Evolutionary conservation across 2,329 filamentous ascomycete genomes (phyloP), one percentile per base, ranked within the genome.

Genomic region (Apiospora saccharicola): DNA sequence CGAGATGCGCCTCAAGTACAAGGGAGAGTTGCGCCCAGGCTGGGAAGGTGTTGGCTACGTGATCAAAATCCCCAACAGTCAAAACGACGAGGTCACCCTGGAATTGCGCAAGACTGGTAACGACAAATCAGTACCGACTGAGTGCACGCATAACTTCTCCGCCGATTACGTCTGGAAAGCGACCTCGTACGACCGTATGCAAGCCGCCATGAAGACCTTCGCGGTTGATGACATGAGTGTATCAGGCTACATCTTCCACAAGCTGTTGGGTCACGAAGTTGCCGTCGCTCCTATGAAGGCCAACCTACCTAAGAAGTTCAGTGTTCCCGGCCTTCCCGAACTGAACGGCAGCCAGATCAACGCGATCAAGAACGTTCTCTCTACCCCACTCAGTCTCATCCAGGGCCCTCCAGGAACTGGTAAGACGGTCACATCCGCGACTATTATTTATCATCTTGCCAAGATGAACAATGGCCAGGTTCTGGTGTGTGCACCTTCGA

Each of bases 141-240:
- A 99, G 79, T 96, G 96, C 82, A 98, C 96, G 0, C 94, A 97
- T 84, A 98, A 98, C 82, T 99, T 99, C 84, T 98, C 95, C 22
- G 96, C 96, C 76, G 96, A 99, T 82, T 99, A 99, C 80, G 96
- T 99, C 71, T 99, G 96, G 96, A 99, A 99, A 82, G 96, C 97
- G 19, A 99, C 97, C 0, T 98, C 96, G 0, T 99, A 99, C 81
- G 96, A 99, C 80, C 95, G 96, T 75, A 99, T 99, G 96, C 96
- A 99, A 82, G 91, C 95, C 76, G 97, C 96, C 71, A 98, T 99
- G 96, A 98, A 98, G 87, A 98, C 94, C 0, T 99, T 99, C 81
- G 96, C 96, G 7, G 91, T 98, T 64, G 96, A 99, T 77, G 96
- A 99, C 83, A 94, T 97, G 93, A 98, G 95, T 79, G 96, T 99